Evolutionary conservation across 495 filamentous ascomycete genomes (phyloP), one percentile per base, ranked within the genome.

Genomic region (Podospora anserina): DNA sequence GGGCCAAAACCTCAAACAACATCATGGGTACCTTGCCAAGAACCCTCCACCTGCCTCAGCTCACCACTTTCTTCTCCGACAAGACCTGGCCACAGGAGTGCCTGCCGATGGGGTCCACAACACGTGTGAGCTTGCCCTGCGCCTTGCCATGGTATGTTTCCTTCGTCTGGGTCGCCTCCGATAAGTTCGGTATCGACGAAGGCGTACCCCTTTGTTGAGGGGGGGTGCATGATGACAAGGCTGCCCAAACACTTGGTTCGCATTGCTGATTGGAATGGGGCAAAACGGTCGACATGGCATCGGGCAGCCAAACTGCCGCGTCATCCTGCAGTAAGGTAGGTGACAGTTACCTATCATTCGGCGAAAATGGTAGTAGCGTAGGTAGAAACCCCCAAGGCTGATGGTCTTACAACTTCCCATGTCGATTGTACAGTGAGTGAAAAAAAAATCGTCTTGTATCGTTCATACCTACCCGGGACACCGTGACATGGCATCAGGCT

Each of bases 61-160:
- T 68, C 66, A 63, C 53, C 56, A 23, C 26, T 56, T 56, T 55
- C 28, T 44, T 59, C n/a, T 39, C 30, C 55, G 23, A 58, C 55
- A 19, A 26, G n/a, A 11, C 27, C 26, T 32, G 28, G 60, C 58
- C 53, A 23, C 64, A 70, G 6, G 53, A 66, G 13, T 64, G 32
- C 53, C 27, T 16, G 30, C 15, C 44, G 44, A 60, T 66, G 58
- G 64, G 54, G 63, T 58, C 60, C 60, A 64, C 26, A 27, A 60
- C 68, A 70, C 68, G 68, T 70, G 68, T 54, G 64, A 15, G 7
- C 15, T 30, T 30, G 53, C 65, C 61, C 49, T 56, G 64, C 30
- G 53, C 27, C 23, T 34, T 27, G 56, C 49, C 64, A 66, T 49
- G 64, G 62, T 30, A 34, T 30, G 63, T 55, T 60, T 32, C 60